A percentile compares a stretch with the other conserved stretches of the same genome.
These are phyloP conservation scores for Climacium dendroides DNA, from an alignment of 225 moss, liverwort and hornwort species.

Conservation along the genomic window DNA sequence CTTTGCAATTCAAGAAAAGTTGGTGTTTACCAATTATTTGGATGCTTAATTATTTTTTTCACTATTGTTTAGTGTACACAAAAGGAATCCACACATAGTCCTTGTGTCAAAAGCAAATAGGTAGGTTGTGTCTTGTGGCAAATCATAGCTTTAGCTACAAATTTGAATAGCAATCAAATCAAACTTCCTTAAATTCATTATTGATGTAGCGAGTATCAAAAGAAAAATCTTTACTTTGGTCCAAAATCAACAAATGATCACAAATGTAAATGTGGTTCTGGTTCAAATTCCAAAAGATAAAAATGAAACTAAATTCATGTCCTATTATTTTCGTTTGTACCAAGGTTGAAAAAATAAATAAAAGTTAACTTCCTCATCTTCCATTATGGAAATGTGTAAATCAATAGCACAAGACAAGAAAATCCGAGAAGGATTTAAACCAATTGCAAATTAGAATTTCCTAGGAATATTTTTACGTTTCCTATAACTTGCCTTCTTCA, in stretches of 20 bases:
- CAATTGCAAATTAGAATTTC: background rate
- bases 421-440: background rate
- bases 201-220: background rate
- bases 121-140: too few species aligned
- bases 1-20: background rate
- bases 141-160: background rate
- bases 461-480: background rate
- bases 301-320: too few species aligned
- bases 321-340: background rate
- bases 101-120: background rate
- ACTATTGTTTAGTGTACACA: background rate
- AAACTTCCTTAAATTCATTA: background rate
- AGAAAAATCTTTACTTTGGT: background rate
- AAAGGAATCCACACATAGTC: too few species aligned
- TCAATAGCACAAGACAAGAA: background rate
- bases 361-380: background rate
- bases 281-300: too few species aligned
- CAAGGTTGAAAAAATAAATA: background rate
- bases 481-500: slow-evolving; percentile 16
- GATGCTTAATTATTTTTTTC: background rate
- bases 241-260: background rate
- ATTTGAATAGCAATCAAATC: background rate
- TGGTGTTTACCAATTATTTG: rapidly evolving
- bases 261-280: too few species aligned
- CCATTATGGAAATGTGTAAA: background rate